Conservation (phyloP, 257 asterid species). For the Catharanthus roseus region DNA sequence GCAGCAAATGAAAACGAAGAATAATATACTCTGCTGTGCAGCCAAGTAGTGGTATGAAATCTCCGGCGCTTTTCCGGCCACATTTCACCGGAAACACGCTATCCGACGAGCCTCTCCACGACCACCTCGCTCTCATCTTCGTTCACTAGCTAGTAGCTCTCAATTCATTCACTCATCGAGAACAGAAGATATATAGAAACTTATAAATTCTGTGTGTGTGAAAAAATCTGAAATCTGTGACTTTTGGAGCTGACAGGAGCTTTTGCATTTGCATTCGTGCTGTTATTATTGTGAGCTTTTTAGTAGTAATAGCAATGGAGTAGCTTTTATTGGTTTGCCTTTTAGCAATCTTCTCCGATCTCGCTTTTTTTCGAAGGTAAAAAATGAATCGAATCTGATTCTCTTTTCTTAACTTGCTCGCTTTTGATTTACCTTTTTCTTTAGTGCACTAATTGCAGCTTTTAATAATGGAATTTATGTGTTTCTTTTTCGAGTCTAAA, state of each 20-base stretch:
- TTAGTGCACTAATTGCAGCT: slow-evolving; percentile 18
- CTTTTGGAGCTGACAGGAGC: slow-evolving; percentile 5
- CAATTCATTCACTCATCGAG: not conserved
- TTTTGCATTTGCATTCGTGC: slow-evolving; percentile 4
- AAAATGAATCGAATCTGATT: slow-evolving; percentile 30
- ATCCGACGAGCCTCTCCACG: slow-evolving; percentile 1
- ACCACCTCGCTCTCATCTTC: not conserved
- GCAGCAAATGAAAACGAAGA: slow-evolving; percentile 14
- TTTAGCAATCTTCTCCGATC: slow-evolving; percentile 44
- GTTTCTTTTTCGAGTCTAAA: not conserved
- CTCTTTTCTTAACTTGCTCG: not conserved
- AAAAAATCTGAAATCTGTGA: slow-evolving; percentile 4
- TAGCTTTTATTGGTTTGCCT: slow-evolving; percentile 19
- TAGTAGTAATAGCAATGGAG: slow-evolving; percentile 3
- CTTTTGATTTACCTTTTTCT: slow-evolving; percentile 22
- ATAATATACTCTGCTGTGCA: no score
- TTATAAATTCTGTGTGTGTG: not conserved
- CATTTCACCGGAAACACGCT: not conserved
- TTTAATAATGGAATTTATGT: slow-evolving; percentile 3
- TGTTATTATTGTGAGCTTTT: slow-evolving; percentile 3
- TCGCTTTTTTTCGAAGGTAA: slow-evolving; percentile 43
- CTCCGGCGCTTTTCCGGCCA: slow-evolving; percentile 1
- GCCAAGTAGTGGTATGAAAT: not conserved
- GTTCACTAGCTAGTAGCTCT: not conserved
- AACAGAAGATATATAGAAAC: not conserved